Conservation (phyloP, 129 eudicot species). For the Tagetes patula region DNA sequence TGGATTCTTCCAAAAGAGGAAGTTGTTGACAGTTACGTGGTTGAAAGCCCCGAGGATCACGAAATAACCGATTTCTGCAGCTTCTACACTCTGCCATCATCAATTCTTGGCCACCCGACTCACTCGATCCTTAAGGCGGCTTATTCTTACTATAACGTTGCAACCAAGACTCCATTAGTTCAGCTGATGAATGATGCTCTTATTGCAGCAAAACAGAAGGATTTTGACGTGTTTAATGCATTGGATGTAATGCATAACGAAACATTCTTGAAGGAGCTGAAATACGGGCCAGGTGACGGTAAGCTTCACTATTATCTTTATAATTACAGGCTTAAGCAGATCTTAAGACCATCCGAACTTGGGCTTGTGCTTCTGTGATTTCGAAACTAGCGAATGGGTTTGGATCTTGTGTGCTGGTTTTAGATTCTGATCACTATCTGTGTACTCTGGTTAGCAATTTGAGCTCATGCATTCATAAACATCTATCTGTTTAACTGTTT, state of each 20-base stretch:
- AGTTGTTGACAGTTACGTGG: conserved; percentile 51
- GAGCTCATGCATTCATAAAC: conserved; percentile 18
- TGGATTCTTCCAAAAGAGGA: conserved; percentile 61
- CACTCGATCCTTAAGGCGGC: conserved; percentile 54
- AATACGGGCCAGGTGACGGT: conserved; percentile 52
- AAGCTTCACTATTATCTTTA: conserved; percentile 50
- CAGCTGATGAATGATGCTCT: conserved; percentile 67
- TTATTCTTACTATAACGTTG: conserved; percentile 57
- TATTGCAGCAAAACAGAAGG: conserved; percentile 53
- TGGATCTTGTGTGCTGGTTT: conserved; percentile 18
- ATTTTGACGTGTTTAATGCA: conserved; percentile 61
- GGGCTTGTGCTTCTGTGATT: conserved; percentile 53
- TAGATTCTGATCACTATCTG: conserved; percentile 11
- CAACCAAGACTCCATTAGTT: conserved; percentile 50
- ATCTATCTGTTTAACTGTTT: neutral
- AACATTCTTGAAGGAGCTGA: conserved; percentile 46
- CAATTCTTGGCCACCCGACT: conserved; percentile 55
- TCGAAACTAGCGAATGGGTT: conserved; percentile 12
- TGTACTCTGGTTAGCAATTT: conserved; percentile 30
- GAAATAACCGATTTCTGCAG: conserved; percentile 60
- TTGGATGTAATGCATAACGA: conserved; percentile 61
- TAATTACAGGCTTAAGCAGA: conserved; percentile 37
- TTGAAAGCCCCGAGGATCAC: conserved; percentile 54
- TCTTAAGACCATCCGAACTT: conserved; percentile 44
- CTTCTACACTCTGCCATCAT: conserved; percentile 53